A percentile compares a stretch with the other conserved stretches of the same genome.
Conservation (phyloP, 176 grass and related monocot genomes). For the Rhipidocladum racemiflorum region DNA sequence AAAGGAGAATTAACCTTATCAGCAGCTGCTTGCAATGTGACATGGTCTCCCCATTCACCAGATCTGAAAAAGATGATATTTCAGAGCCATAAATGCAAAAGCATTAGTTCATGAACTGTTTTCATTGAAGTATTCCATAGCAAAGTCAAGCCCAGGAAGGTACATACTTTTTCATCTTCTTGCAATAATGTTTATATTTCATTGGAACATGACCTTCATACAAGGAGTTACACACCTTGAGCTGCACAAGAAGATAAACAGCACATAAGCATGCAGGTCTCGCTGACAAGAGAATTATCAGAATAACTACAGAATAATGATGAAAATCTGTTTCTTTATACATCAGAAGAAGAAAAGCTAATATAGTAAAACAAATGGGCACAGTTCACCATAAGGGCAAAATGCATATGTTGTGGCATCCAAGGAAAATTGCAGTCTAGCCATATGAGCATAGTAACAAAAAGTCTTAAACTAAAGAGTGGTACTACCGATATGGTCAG, state of each 20-base stretch:
- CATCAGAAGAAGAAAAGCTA: not conserved
- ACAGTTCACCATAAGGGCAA: not conserved
- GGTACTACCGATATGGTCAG: not conserved
- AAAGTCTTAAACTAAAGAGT: constrained; percentile 17
- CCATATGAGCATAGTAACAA: not conserved
- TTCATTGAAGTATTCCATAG: not conserved
- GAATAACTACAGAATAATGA: not conserved
- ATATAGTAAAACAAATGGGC: not conserved
- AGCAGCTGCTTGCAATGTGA: constrained; percentile 92
- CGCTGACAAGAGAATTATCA: not conserved
- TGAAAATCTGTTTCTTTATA: constrained; percentile 4
- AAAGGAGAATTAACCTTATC: constrained; percentile 62
- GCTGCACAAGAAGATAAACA: constrained; percentile 58
- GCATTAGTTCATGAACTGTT: not conserved
- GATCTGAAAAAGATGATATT: constrained; percentile 43
- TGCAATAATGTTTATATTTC: constrained; percentile 92
- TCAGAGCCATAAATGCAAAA: not conserved
- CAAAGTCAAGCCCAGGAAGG: constrained; percentile 17
- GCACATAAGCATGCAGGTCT: constrained; percentile 17
- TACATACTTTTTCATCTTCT: constrained; percentile 97
- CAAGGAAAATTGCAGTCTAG: not conserved
- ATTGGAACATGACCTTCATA: constrained; percentile 98
- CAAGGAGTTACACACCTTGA: constrained; percentile 65
- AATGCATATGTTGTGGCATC: constrained; percentile 11
- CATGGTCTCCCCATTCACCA: constrained; percentile 96